phyloP scores from a whole-genome alignment of 129 eudicot genomes.

The Helichrysum umbraculigerum region DNA sequence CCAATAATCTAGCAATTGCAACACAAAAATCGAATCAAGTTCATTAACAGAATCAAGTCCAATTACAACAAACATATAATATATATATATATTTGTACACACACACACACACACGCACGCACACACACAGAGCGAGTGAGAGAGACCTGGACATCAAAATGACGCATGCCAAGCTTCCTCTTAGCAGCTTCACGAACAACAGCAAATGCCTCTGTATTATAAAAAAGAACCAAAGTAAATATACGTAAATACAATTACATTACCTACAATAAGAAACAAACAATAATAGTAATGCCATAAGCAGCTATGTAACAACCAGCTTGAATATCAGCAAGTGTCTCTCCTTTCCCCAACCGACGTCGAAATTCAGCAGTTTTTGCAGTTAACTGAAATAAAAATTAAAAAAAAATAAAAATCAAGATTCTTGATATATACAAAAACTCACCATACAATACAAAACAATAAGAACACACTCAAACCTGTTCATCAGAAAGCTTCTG shows the following conservation, averaged over 20 bases:
- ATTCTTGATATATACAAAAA: conserved; percentile 14
- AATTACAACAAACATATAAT: not conserved
- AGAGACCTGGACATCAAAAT: conserved; percentile 95
- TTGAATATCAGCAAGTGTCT: conserved; percentile 88
- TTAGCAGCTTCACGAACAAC: conserved; percentile 99
- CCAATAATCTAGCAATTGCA: conserved; percentile 75
- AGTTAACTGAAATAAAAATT: conserved; percentile 49
- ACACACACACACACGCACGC: not conserved
- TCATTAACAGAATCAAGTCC: conserved; percentile 2
- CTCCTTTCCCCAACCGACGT: conserved; percentile 66
- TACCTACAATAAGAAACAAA: conserved; percentile 20
- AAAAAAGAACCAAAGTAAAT: not conserved
- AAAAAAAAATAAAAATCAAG: conserved; percentile 7
- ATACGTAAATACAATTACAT: not conserved
- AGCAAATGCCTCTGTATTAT: conserved; percentile 85
- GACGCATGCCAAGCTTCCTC: conserved; percentile 99
- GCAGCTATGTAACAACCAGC: conserved; percentile 54
- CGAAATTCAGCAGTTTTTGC: conserved; percentile 85
- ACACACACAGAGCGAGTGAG: not conserved
- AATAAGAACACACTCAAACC: conserved; percentile 41
- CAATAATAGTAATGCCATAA: conserved; percentile 1
- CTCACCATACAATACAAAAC: not conserved
- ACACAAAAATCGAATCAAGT: conserved; percentile 15
- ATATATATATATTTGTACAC: no score
- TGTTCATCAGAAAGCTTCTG: conserved; percentile 76